A percentile compares a stretch with the other conserved stretches of the same genome.
phyloP scores from a whole-genome alignment of 2,329 filamentous ascomycete species.

The Curvularia spicifera region DNA sequence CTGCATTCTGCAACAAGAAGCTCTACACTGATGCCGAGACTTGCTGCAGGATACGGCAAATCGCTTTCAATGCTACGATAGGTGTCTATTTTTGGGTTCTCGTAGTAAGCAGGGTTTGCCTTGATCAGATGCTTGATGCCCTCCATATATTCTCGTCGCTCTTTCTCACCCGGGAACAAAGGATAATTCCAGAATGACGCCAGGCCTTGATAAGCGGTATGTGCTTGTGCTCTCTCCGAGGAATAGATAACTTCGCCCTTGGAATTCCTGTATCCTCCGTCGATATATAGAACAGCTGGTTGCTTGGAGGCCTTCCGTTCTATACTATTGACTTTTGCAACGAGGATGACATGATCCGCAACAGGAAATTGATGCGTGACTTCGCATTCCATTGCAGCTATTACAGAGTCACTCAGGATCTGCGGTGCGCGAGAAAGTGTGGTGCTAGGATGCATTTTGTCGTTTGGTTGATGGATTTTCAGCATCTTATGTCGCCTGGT shows the following conservation, averaged over 20 bases:
- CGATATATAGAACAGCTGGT: conserved; percentile 35
- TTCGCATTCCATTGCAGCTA: conserved; percentile 45
- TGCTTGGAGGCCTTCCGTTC: conserved; percentile 2
- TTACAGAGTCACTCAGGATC: conserved; percentile 22
- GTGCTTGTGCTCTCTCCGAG: conserved; percentile 1
- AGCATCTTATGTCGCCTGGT: conserved; percentile 18
- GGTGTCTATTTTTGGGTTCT: conserved; percentile 3
- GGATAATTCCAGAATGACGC: conserved; percentile 24
- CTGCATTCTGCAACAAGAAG: conserved; percentile 18
- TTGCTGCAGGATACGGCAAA: conserved; percentile 16
- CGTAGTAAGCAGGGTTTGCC: conserved; percentile 11
- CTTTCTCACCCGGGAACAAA: conserved; percentile 28
- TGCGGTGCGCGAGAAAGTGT: conserved; percentile 25
- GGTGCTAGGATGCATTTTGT: neutral
- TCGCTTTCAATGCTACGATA: conserved; percentile 12
- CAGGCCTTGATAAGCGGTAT: neutral
- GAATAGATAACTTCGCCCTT: conserved; percentile 11
- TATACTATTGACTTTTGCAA: conserved; percentile 50
- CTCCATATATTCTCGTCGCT: conserved; percentile 25
- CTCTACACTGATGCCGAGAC: conserved; percentile 26
- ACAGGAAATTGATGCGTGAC: conserved; percentile 49
- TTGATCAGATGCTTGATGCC: conserved; percentile 27
- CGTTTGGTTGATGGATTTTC: conserved; percentile 17
- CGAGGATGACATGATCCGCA: conserved; percentile 56
- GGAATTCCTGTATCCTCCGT: conserved; percentile 32